Evolutionary conservation across 2,329 filamentous ascomycete species (phyloP).

Genomic region (Zymoseptoria crescenta): DNA sequence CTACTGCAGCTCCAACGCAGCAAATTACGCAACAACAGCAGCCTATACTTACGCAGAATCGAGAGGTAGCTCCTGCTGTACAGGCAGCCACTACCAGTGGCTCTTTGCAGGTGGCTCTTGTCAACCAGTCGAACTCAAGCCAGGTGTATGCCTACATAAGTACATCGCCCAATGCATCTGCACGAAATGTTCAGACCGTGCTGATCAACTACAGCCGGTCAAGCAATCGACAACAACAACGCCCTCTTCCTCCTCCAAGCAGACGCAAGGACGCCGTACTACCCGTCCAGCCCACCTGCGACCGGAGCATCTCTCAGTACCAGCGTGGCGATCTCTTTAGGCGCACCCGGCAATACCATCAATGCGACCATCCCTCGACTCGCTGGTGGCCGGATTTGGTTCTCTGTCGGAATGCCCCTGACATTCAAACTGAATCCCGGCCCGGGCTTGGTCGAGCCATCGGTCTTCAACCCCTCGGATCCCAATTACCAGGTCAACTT

Average conservation of each 20-base stretch:
- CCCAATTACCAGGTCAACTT: conserved; percentile 40
- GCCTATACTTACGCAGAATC: conserved; percentile 9
- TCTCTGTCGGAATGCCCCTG: conserved; percentile 26
- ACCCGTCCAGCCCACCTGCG: conserved; percentile 26
- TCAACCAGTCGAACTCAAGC: conserved; percentile 27
- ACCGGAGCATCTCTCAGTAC: conserved; percentile 30
- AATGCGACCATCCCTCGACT: conserved; percentile 29
- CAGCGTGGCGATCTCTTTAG: conserved; percentile 40
- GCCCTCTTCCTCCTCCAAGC: conserved; percentile 28
- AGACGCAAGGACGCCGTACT: conserved; percentile 31
- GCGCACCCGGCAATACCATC: conserved; percentile 27
- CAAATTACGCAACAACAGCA: conserved; percentile 2
- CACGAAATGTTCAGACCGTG: neutral
- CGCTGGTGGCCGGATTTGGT: conserved; percentile 33
- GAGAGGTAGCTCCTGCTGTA: conserved; percentile 4
- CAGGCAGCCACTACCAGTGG: conserved; percentile 20
- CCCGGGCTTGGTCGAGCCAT: conserved; percentile 31
- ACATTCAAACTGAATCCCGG: conserved; percentile 31
- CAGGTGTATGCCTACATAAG: conserved; percentile 45
- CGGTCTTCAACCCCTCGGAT: conserved; percentile 32
- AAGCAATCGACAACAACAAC: conserved; percentile 29
- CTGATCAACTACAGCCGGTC: conserved; percentile 20
- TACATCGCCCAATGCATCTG: conserved; percentile 7
- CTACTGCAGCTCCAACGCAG: conserved; percentile 1
- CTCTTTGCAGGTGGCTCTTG: conserved; percentile 25